These are phyloP conservation scores for Phalaenopsis hybrid DNA, from an alignment of 116 monocot species.

Conservation along the genomic window DNA sequence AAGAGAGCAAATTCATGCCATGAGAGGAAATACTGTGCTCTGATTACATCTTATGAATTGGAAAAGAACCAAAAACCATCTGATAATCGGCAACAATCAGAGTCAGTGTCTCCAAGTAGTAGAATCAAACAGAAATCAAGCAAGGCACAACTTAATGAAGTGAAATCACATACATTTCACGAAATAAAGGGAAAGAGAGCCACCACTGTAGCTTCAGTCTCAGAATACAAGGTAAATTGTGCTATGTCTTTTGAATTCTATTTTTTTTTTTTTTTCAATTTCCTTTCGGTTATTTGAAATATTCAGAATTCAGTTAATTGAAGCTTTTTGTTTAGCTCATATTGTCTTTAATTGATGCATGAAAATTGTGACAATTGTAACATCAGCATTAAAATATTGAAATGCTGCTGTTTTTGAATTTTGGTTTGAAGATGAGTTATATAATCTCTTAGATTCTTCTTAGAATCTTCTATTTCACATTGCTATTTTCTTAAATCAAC, in stretches of 20 bases:
- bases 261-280: not conserved
- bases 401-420: not conserved
- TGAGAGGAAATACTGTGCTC: constrained; percentile 32
- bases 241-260: not conserved
- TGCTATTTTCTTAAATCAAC: not conserved
- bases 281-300: not conserved
- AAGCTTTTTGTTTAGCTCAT: too few relatives aligned
- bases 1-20: constrained; percentile 29
- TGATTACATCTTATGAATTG: constrained; percentile 24
- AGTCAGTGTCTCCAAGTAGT: constrained; percentile 39
- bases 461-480: not conserved
- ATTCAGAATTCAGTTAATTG: not conserved
- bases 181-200: constrained; percentile 17
- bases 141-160: constrained; percentile 20
- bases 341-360: not conserved
- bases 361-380: not conserved
- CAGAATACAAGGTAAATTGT: constrained; percentile 38
- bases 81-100: constrained; percentile 20
- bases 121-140: constrained; percentile 30
- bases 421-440: not conserved
- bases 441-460: not conserved
- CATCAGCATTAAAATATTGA: not conserved
- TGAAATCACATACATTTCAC: constrained; percentile 11
- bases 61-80: constrained; percentile 23
- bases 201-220: constrained; percentile 11